Evolutionary conservation across 495 filamentous ascomycete species (phyloP), one percentile per base, ranked within the genome.

Genomic region (Geopyxis carbonaria): DNA sequence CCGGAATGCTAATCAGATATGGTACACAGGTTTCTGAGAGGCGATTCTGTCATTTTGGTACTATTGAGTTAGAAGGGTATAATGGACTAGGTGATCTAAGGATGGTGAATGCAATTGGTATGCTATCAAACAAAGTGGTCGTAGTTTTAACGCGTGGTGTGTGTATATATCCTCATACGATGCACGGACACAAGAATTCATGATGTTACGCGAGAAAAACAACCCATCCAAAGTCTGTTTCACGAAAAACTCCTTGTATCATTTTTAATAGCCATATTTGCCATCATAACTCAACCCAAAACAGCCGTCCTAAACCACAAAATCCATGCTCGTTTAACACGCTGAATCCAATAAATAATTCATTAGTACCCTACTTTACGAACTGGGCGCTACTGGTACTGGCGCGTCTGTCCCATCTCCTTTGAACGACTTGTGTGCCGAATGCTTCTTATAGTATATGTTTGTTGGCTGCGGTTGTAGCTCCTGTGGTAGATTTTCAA

Each of bases 41-140:
- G 87, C 37, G 87, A 95, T 62, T 83, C 78, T 27, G 86, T 95
- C 44, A 91, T 95, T 57, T 63, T 95, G 44, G 86, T 95, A 29
- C 63, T 93, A 43, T 69, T 93, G 42, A 92, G 82, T 65, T 93
- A 56, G 38, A 28, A 5, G 25, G 10, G 14, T 0, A 10, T 11
- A 11, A 22, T 8, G 34, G 2, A 22, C 11, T 9, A 22, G 3
- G 21, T 23, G 34, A 19, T 33, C 13, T 13, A n/a, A n/a, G n/a
- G n/a, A n/a, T n/a, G n/a, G n/a, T n/a, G n/a, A n/a, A n/a, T n/a
- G n/a, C n/a, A n/a, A n/a, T n/a, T n/a, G n/a, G n/a, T n/a, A n/a
- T n/a, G n/a, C n/a, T n/a, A n/a, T n/a, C n/a, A n/a, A n/a, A n/a
- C n/a, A n/a, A n/a, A n/a, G n/a, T n/a, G n/a, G n/a, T n/a, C n/a